Evolutionary conservation across 148 eudicot species (phyloP).

Genomic region (Vaccinium vitisidaea): DNA sequence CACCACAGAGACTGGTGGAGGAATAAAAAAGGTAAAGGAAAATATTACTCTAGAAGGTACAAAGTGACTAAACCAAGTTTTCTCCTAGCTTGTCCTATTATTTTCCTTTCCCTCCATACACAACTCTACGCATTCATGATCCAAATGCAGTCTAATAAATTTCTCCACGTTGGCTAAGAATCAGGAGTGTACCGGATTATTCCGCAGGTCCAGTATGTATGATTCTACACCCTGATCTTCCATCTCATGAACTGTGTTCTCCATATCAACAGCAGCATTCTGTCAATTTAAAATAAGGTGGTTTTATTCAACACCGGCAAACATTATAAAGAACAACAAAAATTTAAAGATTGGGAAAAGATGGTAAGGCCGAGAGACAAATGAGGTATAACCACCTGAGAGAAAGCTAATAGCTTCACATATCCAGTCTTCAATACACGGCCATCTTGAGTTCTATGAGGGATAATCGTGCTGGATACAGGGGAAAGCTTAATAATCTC

Average conservation of each 20-base stretch:
- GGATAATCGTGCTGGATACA: slow-evolving; percentile 76
- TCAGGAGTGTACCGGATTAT: slow-evolving; percentile 67
- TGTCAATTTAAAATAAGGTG: slow-evolving; percentile 23
- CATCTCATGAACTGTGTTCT: slow-evolving; percentile 67
- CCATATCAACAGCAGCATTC: slow-evolving; percentile 92
- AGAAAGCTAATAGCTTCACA: slow-evolving; percentile 71
- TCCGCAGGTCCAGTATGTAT: slow-evolving; percentile 82
- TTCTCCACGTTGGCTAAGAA: not conserved
- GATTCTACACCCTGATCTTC: slow-evolving; percentile 89
- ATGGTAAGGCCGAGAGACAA: not conserved
- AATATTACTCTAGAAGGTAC: not conserved
- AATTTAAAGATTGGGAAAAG: not conserved
- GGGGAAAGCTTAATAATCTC: slow-evolving; percentile 87
- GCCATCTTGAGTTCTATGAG: slow-evolving; percentile 77
- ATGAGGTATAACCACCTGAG: slow-evolving; percentile 56
- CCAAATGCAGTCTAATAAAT: not conserved
- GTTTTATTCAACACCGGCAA: not conserved
- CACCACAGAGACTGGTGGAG: not conserved
- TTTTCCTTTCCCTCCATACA: not conserved
- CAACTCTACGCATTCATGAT: not conserved
- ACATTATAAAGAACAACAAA: not conserved
- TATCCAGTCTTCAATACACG: slow-evolving; percentile 75
- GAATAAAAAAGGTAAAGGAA: not conserved
- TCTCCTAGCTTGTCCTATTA: not conserved
- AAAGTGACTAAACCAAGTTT: not conserved